Evolutionary conservation across 1,284 basidiomycete genomes (phyloP).

Genomic region (Stygiomarasmius scandens): DNA sequence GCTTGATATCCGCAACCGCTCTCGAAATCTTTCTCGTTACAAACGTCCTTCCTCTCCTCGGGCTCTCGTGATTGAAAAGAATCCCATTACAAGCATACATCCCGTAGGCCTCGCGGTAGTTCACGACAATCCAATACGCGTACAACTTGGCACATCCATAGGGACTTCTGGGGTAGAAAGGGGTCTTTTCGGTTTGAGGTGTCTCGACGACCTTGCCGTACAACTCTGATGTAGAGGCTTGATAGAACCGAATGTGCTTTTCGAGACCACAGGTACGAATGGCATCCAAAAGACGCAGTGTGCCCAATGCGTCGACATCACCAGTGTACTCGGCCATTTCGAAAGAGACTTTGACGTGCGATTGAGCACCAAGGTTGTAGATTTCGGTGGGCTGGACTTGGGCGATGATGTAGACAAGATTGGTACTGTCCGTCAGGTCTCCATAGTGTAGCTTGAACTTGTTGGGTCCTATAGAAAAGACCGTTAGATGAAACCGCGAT

Average conservation of each 20-base stretch:
- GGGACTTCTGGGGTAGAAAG: conserved; percentile 91
- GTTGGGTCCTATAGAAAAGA: conserved; percentile 40
- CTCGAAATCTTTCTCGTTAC: conserved; percentile 92
- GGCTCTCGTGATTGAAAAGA: conserved; percentile 93
- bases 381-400: conserved; percentile 90
- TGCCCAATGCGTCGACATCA: conserved; percentile 90
- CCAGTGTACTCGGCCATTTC: conserved; percentile 97
- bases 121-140: conserved; percentile 87
- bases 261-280: conserved; percentile 90
- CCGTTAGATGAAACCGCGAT: conserved; percentile 5
- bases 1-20: conserved; percentile 85
- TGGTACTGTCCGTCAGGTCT: conserved; percentile 89
- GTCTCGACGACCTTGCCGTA: conserved; percentile 89
- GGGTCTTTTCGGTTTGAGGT: conserved; percentile 89
- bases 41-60: conserved; percentile 87
- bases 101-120: conserved; percentile 90
- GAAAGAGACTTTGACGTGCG: conserved; percentile 95
- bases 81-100: conserved; percentile 94
- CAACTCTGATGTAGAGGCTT: conserved; percentile 92
- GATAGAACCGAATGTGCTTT: conserved; percentile 87
- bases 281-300: conserved; percentile 88
- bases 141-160: conserved; percentile 93
- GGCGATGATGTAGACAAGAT: conserved; percentile 91
- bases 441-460: conserved; percentile 91
- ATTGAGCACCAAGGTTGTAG: conserved; percentile 95